Conservation (phyloP, 2,329 filamentous ascomycete species). For the Cladosporium phlei region DNA sequence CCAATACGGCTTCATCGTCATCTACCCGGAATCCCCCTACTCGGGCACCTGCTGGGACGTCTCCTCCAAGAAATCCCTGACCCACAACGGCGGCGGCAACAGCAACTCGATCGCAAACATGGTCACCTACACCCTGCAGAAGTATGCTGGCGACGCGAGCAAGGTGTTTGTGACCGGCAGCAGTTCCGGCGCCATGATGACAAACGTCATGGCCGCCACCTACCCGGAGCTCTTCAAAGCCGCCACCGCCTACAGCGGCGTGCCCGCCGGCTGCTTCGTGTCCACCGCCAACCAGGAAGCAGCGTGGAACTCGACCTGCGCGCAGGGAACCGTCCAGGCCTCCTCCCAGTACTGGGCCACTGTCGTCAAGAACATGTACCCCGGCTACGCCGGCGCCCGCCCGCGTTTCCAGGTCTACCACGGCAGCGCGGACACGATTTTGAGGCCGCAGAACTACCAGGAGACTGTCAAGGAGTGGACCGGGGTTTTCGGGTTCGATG, state of each 20-base stretch:
- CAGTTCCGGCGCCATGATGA: slow-evolving; percentile 55
- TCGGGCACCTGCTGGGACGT: slow-evolving; percentile 58
- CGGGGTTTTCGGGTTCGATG: slow-evolving; percentile 41
- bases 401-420: slow-evolving; percentile 58
- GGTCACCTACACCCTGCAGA: slow-evolving; percentile 51
- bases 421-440: slow-evolving; percentile 48
- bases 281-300: slow-evolving; percentile 38
- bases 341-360: slow-evolving; percentile 48
- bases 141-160: slow-evolving; percentile 49
- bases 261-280: slow-evolving; percentile 52
- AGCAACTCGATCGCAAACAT: slow-evolving; percentile 55
- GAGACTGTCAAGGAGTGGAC: slow-evolving; percentile 57
- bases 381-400: slow-evolving; percentile 46
- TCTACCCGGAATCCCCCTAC: slow-evolving; percentile 53
- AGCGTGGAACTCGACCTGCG: slow-evolving; percentile 51
- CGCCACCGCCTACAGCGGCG: slow-evolving; percentile 49
- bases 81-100: slow-evolving; percentile 55
- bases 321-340: slow-evolving; percentile 43
- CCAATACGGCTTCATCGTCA: slow-evolving; percentile 54
- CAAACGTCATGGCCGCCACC: slow-evolving; percentile 47
- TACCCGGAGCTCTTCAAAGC: slow-evolving; percentile 53
- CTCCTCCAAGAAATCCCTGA: slow-evolving; percentile 49
- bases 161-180: slow-evolving; percentile 53
- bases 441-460: slow-evolving; percentile 52
- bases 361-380: slow-evolving; percentile 46